These are phyloP conservation scores for Trametes gibbosa DNA, from an alignment of 768 basidiomycete species.

Conservation along the genomic window DNA sequence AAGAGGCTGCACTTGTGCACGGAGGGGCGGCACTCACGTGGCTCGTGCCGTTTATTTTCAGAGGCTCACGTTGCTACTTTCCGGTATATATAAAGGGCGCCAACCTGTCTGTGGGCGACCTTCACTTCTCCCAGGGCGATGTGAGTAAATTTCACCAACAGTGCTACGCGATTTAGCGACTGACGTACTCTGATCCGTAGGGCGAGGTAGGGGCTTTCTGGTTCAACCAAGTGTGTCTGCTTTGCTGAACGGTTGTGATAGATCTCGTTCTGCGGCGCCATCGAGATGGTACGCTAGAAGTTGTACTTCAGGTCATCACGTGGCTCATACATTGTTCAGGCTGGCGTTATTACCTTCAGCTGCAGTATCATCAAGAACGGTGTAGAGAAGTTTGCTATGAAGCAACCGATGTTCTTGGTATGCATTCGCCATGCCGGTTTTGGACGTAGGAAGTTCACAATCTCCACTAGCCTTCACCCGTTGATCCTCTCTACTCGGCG, in stretches of 20 bases:
- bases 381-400: constrained; percentile 68
- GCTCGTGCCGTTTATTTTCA: constrained; percentile 16
- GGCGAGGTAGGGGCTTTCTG: constrained; percentile 45
- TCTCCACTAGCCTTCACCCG: constrained; percentile 56
- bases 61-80: constrained; percentile 71
- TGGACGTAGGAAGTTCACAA: not conserved
- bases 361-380: constrained; percentile 74
- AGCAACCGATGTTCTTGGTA: constrained; percentile 74
- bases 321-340: constrained; percentile 32
- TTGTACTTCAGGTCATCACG: not conserved
- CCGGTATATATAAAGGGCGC: constrained; percentile 77
- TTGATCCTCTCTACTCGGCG: constrained; percentile 73
- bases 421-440: constrained; percentile 5
- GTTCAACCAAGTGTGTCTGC: not conserved
- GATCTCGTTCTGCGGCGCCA: constrained; percentile 75
- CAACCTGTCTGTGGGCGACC: constrained; percentile 73
- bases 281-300: constrained; percentile 56
- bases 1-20: not conserved
- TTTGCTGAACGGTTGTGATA: constrained; percentile 23
- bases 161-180: constrained; percentile 10
- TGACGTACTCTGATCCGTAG: constrained; percentile 27
- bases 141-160: constrained; percentile 32
- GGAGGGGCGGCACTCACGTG: not conserved
- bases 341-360: constrained; percentile 70
- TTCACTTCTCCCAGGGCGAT: constrained; percentile 81